Evolutionary conservation across 2,329 filamentous ascomycete genomes (phyloP).

Genomic region (Botryotinia convoluta): DNA sequence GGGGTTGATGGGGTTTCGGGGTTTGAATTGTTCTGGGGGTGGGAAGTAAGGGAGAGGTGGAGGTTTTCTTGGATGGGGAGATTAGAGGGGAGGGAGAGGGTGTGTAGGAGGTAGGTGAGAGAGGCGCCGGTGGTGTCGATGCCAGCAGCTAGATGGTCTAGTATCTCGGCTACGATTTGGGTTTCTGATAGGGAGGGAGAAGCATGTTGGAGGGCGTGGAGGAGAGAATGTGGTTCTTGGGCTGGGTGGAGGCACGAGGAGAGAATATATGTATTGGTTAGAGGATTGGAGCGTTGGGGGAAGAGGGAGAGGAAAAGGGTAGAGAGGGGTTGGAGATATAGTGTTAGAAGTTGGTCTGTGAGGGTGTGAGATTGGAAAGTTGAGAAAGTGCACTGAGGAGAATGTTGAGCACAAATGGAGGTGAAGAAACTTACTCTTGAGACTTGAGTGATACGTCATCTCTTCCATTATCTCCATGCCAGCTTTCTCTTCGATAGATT

Average conservation of each 20-base stretch:
- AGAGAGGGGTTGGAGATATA: conserved; percentile 93
- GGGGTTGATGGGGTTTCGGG: conserved; percentile 45
- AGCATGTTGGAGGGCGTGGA: conserved; percentile 55
- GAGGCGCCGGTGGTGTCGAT: conserved; percentile 71
- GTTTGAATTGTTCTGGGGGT: rapidly evolving
- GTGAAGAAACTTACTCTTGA: conserved; percentile 54
- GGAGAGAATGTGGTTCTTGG: conserved; percentile 52
- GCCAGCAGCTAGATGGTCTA: conserved; percentile 68
- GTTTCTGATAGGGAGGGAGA: conserved; percentile 44
- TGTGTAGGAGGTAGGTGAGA: conserved; percentile 69
- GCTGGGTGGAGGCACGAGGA: conserved; percentile 46
- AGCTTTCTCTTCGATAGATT: conserved; percentile 53
- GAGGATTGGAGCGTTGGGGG: conserved; percentile 48
- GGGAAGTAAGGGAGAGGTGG: conserved; percentile 32
- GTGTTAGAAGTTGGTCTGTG: conserved; percentile 49
- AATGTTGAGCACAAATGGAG: background rate
- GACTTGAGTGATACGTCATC: conserved; percentile 63
- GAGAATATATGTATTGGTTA: conserved; percentile 59
- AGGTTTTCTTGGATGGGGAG: conserved; percentile 51
- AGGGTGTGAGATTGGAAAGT: background rate
- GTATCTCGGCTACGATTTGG: conserved; percentile 64
- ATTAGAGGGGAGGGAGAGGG: conserved; percentile 61
- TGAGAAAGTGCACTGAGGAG: background rate
- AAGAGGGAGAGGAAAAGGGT: conserved; percentile 82
- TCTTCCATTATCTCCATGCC: conserved; percentile 67